A percentile compares a stretch with the other conserved stretches of the same genome.
phyloP scores from a whole-genome alignment of 441 rosid species.

The Gossypium gossypioides region DNA sequence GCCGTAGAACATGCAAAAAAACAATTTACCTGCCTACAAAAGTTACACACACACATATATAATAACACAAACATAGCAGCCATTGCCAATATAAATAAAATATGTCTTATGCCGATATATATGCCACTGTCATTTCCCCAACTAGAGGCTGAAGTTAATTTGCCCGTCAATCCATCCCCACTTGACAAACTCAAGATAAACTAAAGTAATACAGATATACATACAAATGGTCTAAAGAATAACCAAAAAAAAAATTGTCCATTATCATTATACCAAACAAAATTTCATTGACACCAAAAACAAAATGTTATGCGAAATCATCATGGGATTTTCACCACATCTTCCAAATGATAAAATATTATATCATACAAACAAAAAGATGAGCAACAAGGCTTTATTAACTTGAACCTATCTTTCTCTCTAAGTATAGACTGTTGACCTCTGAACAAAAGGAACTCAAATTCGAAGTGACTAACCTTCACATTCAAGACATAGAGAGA shows the following conservation, averaged over 20 bases:
- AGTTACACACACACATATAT: not conserved
- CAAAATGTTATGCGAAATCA: not conserved
- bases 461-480: conserved; percentile 4
- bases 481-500: not conserved
- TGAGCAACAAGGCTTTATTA: not conserved
- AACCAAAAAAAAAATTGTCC: conserved; percentile 6
- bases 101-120: conserved; percentile 7
- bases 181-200: not conserved
- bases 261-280: conserved; percentile 13
- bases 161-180: conserved; percentile 17
- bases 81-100: not conserved
- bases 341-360: not conserved
- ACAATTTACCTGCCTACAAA: conserved; percentile 12
- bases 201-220: not conserved
- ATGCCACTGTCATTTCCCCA: conserved; percentile 27
- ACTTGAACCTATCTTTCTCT: not conserved
- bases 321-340: conserved; percentile 1
- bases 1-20: conserved; percentile 23
- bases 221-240: not conserved
- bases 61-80: not conserved
- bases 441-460: not conserved
- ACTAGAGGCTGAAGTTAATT: conserved; percentile 12
- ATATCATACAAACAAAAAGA: not conserved
- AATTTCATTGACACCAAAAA: conserved; percentile 22
- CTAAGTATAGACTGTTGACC: not conserved